These are phyloP conservation scores for Celoporthe dispersa DNA, from an alignment of 2,329 filamentous ascomycete genomes.

Conservation along the genomic window DNA sequence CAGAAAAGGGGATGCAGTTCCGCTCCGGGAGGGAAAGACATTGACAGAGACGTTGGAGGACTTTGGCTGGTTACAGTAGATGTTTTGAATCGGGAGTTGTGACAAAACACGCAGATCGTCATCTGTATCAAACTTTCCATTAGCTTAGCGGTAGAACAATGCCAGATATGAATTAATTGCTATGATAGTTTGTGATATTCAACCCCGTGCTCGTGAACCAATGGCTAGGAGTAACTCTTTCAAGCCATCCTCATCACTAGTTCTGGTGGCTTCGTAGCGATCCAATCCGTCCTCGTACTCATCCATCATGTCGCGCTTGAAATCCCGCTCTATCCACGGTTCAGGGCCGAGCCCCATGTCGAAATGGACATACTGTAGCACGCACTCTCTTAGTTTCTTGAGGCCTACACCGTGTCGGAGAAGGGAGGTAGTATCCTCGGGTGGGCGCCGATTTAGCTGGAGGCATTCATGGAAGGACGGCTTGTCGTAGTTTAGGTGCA, in stretches of 20 bases:
- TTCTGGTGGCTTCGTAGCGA: slow-evolving; percentile 2
- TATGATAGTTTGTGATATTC: background rate
- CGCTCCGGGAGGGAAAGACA: slow-evolving; percentile 33
- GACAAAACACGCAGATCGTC: background rate
- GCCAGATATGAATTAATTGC: background rate
- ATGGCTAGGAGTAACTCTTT: background rate
- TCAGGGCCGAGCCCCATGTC: background rate
- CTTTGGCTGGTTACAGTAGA: slow-evolving; percentile 21
- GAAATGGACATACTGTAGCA: slow-evolving; percentile 22
- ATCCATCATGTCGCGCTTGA: background rate
- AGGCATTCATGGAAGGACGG: background rate
- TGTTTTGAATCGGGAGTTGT: background rate
- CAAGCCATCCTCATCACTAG: slow-evolving; percentile 11
- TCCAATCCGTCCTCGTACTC: slow-evolving; percentile 18
- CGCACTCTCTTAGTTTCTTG: background rate
- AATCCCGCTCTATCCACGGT: slow-evolving; percentile 22
- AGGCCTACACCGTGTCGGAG: slow-evolving; percentile 10
- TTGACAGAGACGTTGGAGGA: slow-evolving; percentile 33
- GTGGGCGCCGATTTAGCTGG: background rate
- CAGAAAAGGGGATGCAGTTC: slow-evolving; percentile 34
- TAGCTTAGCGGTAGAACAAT: too few species aligned
- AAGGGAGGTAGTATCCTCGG: background rate
- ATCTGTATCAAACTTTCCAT: background rate
- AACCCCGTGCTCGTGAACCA: background rate
- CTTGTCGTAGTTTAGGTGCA: slow-evolving; percentile 22